phyloP scores from a whole-genome alignment of 805 yeast species.

The Lipomyces sp. region DNA sequence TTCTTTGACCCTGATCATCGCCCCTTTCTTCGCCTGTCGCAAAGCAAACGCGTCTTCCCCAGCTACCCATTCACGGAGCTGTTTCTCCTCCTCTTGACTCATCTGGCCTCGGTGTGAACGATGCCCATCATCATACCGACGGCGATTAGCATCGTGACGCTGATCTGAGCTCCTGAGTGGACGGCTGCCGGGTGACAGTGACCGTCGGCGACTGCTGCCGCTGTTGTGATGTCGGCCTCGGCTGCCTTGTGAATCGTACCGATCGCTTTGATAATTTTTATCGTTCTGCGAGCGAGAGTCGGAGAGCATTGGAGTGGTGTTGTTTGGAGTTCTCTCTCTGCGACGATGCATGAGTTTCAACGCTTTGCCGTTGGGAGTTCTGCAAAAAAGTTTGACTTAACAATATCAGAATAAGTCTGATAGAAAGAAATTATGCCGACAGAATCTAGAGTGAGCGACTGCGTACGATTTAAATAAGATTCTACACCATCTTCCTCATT shows the following conservation, averaged over 20 bases:
- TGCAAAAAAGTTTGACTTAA: background rate
- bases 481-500: too few species aligned
- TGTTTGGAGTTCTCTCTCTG: too few species aligned
- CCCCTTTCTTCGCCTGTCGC: constrained; percentile 42
- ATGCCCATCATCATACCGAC: background rate
- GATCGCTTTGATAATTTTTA: background rate
- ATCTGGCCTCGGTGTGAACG: constrained; percentile 13
- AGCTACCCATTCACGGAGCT: constrained; percentile 39
- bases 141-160: background rate
- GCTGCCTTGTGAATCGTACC: background rate
- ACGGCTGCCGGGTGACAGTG: background rate
- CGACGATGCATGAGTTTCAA: background rate
- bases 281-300: background rate
- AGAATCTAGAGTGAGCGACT: too few species aligned
- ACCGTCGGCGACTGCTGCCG: background rate
- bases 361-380: background rate
- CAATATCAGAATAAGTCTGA: too few species aligned
- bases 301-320: background rate
- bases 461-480: too few species aligned
- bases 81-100: constrained; percentile 25
- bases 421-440: too few species aligned
- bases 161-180: background rate
- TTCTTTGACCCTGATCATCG: constrained; percentile 42
- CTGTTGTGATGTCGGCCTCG: background rate
- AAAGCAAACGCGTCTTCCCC: constrained; percentile 43